Evolutionary conservation across 139 green algal genomes (phyloP).

Genomic region (Coccomyxa sp.): DNA sequence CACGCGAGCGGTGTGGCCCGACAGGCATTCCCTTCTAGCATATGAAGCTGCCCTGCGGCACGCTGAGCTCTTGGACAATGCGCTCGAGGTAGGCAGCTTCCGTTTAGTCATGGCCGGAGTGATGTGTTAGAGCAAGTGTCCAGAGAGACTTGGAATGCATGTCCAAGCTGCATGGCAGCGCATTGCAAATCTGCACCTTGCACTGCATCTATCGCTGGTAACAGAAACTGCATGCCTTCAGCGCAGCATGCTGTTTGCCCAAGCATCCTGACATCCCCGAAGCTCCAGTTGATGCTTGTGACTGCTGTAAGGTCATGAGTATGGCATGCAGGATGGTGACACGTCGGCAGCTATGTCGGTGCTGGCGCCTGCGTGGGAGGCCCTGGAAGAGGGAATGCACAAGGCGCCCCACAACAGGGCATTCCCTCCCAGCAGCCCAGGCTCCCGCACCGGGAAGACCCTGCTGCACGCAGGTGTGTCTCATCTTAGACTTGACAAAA

Average conservation of each 20-base stretch:
- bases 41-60: constrained; percentile 69
- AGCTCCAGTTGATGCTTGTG: too few relatives aligned
- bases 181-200: neutral
- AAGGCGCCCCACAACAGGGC: constrained; percentile 12
- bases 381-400: constrained; percentile 22
- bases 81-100: constrained; percentile 38
- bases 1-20: constrained; percentile 44
- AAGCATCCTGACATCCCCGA: too few relatives aligned
- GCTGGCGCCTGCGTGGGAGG: constrained; percentile 27
- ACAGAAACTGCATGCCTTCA: neutral
- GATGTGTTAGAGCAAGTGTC: neutral
- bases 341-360: constrained; percentile 20
- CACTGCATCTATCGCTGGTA: neutral
- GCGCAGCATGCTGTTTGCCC: too few relatives aligned
- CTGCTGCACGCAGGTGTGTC: too few relatives aligned
- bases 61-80: constrained; percentile 42
- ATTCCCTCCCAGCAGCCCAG: neutral
- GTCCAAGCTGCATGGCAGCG: neutral
- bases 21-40: constrained; percentile 48
- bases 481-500: too few relatives aligned
- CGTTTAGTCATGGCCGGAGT: neutral
- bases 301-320: neutral
- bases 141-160: too few relatives aligned
- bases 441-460: too few relatives aligned
- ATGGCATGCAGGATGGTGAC: constrained; percentile 23